Base-by-base conservation (phyloP, 768 basidiomycete genomes). In the Pseudohyphozyma bogoriensis region DNA sequence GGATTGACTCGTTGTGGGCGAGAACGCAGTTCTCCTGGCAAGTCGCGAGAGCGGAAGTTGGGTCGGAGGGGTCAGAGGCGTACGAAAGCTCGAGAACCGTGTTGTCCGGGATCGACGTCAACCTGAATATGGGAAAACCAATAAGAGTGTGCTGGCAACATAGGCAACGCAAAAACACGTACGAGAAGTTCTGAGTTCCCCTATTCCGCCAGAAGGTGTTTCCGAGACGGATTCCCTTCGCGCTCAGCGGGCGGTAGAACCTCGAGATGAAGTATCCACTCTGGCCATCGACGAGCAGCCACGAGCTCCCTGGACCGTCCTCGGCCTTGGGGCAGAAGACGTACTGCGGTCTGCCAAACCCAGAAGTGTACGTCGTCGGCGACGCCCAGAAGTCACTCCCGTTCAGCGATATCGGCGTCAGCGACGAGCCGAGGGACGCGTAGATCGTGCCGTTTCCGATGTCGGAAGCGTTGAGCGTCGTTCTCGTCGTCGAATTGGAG, bases 141-240 rank as follows among this genome's bases (percentile, higher is more conserved):
- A 31, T 20, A 39, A 28, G 22, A 24, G 13, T n/a, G 22, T 10
- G 50, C 3, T 8, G 9, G 9, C 2, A 9, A 4, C 35, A 26
- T 12, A 36, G 37, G 26, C 40, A 33, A 70, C 6, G 26, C 5
- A 32, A 4, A 3, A 11, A 33, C 8, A 70, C 82, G 56, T 73
- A 92, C 92, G 81, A 85, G 75, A 99, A 99, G 7, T 78, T 80
- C n/a, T 82, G 87, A 1, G 93, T 93, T 44, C 90, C 86, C 67
- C 86, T 83, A 55, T 83, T 81, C 53, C 78, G 74, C 64, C 84
- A 78, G 73, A 93, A 88, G 11, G 90, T 92, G 75, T 99, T 97
- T 31, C 90, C 92, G 32, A 99, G 77, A 47, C 95, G 83, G 51
- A 96, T 72, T 7, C 93, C 95, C 58, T 78, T 83, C 4, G 83